Base-by-base conservation (phyloP, 192 early-diverging fungal genomes). In the Coemansia asiatica region DNA sequence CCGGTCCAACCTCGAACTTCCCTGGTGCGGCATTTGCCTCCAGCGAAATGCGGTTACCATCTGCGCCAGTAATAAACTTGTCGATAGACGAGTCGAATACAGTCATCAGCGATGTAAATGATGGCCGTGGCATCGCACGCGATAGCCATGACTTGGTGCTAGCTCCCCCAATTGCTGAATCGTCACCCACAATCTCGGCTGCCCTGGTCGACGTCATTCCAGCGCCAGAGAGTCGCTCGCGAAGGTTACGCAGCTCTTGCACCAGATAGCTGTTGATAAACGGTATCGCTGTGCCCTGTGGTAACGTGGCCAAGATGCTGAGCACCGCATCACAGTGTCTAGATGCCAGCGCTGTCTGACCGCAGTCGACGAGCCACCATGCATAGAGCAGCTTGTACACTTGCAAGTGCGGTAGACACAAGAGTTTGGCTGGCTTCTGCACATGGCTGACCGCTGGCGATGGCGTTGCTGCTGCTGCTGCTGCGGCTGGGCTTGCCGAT, bases 351-450 rank as follows among this genome's bases (percentile, higher is more conserved):
- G 86, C 85, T 4, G 85, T 68, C 65, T 87, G 84, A 5, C 97
- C 94, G 54, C 87, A 80, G 54, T 97, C 95, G 9, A 86, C 85
- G 8, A 99, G 83, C 73, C 88, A 87, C 85, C 87, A 90, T 16
- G 92, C 92, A 66, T 92, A 86, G 27, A 77, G 60, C 6, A 99
- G 79, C 68, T 97, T 97, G 86, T 94, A 95, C 0, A 87, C 87
- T 67, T 97, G 95, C 49, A 99, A 72, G 64, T 91, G 91, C n/a
- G 93, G 92, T n/a, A 99, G 56, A 21, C 79, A 82, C 5, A 69
- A 54, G 26, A 69, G 48, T 59, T 31, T 29, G n/a, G 66, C 49
- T 6, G 51, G 58, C 38, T 49, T 61, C 4, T 46, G 26, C 33
- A 49, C 67, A 4, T 55, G 22, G 25, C 44, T 53, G 31, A 4